Evolutionary conservation across 1,139 yeast species (phyloP).

Genomic region (Sugiyamaella castrensis): DNA sequence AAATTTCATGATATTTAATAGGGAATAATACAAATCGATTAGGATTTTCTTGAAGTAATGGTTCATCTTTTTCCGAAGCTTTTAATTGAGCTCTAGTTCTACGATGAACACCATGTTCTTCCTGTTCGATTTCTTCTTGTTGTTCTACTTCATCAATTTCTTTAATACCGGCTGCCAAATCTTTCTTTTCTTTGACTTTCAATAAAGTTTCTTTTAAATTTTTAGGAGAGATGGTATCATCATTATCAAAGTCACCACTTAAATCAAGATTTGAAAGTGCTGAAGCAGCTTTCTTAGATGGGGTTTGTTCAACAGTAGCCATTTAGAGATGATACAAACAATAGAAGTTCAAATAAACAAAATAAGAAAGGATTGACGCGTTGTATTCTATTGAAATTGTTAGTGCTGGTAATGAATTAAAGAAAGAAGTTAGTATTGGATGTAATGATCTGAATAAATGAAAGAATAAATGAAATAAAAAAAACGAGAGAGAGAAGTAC

Average conservation of each 20-base stretch:
- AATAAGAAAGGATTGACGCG: no score
- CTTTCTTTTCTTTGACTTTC: constrained; percentile 18
- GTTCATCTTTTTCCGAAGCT: constrained; percentile 83
- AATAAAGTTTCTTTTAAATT: constrained; percentile 26
- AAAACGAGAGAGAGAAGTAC: no score
- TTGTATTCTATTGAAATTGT: background rate
- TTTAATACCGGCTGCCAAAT: constrained; percentile 20
- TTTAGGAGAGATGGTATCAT: constrained; percentile 18
- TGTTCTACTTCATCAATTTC: constrained; percentile 25
- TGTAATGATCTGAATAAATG: no score
- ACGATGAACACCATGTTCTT: constrained; percentile 19
- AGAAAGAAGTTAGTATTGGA: background rate
- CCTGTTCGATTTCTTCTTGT: constrained; percentile 17
- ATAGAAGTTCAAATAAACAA: background rate
- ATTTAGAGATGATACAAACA: constrained; percentile 3
- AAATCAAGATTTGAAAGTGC: constrained; percentile 37
- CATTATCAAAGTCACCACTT: constrained; percentile 10
- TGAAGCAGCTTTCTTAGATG: constrained; percentile 41
- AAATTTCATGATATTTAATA: constrained; percentile 93
- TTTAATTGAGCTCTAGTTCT: constrained; percentile 44
- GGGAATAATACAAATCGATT: constrained; percentile 95
- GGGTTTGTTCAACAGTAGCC: constrained; percentile 36
- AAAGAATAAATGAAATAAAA: no score
- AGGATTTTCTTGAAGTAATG: constrained; percentile 79
- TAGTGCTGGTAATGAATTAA: background rate